These are phyloP conservation scores for Panus rudis DNA, from an alignment of 768 basidiomycete species.

Conservation along the genomic window DNA sequence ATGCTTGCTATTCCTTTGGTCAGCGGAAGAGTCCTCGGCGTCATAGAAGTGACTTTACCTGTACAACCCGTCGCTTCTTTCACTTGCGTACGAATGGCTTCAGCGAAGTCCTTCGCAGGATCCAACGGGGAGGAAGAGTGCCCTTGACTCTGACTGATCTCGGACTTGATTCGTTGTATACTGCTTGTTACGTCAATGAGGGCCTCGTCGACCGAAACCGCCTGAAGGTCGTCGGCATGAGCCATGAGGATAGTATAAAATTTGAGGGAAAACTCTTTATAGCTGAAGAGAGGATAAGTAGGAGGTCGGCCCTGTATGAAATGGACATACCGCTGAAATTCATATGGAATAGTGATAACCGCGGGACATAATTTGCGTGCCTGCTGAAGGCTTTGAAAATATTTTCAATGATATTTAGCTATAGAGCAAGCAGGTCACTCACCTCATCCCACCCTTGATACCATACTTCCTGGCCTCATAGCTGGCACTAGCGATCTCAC, in stretches of 20 bases:
- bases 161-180: conserved; percentile 33
- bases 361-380: conserved; percentile 70
- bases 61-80: conserved; percentile 78
- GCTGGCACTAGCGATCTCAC: conserved; percentile 90
- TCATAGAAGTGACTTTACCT: conserved; percentile 37
- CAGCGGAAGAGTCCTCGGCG: neutral
- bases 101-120: conserved; percentile 71
- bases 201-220: conserved; percentile 95
- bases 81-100: conserved; percentile 73
- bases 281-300: conserved; percentile 39
- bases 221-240: conserved; percentile 86
- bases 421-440: conserved; percentile 11
- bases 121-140: conserved; percentile 29
- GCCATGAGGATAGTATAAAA: conserved; percentile 93
- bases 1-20: conserved; percentile 61
- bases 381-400: conserved; percentile 57
- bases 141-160: conserved; percentile 25
- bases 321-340: conserved; percentile 71
- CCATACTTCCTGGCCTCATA: conserved; percentile 90
- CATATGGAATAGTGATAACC: conserved; percentile 80
- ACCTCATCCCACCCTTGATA: conserved; percentile 95
- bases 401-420: neutral
- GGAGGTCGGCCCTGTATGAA: conserved; percentile 1
- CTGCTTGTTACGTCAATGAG: conserved; percentile 78
- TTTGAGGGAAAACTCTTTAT: conserved; percentile 73